Percentiles rank a stretch among this genome's conserved stretches.
Evolutionary conservation across 257 asterid genomes (phyloP).

Genomic region (Orobanche coerulescens): DNA sequence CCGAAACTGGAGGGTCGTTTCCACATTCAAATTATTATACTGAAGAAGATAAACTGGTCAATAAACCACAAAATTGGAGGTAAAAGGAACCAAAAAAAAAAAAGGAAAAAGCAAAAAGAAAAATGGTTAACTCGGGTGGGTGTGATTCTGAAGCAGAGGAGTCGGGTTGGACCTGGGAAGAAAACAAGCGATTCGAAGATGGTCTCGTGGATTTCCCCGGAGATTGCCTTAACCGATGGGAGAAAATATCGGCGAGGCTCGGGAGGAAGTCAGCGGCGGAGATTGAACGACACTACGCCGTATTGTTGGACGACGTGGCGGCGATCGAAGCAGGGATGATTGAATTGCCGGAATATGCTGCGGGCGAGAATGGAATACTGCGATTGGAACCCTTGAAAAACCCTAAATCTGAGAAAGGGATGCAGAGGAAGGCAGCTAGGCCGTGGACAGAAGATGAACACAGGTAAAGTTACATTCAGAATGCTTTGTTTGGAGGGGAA

Average conservation of each 20-base stretch:
- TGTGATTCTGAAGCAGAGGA: constrained; percentile 5
- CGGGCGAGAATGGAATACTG: background rate
- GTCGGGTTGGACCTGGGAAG: constrained; percentile 33
- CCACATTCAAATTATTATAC: background rate
- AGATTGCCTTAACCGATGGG: constrained; percentile 27
- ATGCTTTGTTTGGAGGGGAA: background rate
- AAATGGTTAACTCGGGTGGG: background rate
- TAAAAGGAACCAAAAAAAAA: too few species aligned
- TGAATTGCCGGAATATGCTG: constrained; percentile 24
- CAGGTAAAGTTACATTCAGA: constrained; percentile 16
- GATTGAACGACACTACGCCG: constrained; percentile 26
- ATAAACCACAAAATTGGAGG: too few species aligned
- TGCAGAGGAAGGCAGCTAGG: constrained; percentile 24
- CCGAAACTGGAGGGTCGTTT: background rate
- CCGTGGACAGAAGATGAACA: constrained; percentile 41
- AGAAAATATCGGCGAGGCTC: constrained; percentile 25
- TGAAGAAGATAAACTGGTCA: too few species aligned
- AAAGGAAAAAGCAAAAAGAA: too few species aligned
- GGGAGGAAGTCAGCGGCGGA: constrained; percentile 29
- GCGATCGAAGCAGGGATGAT: constrained; percentile 32
- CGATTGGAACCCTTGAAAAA: constrained; percentile 4
- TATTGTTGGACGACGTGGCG: constrained; percentile 30
- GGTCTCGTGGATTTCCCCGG: constrained; percentile 26
- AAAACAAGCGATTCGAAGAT: constrained; percentile 30
- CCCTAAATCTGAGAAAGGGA: constrained; percentile 16